Base-by-base conservation (phyloP, 2,329 filamentous ascomycete genomes). In the Alternaria sp. region DNA sequence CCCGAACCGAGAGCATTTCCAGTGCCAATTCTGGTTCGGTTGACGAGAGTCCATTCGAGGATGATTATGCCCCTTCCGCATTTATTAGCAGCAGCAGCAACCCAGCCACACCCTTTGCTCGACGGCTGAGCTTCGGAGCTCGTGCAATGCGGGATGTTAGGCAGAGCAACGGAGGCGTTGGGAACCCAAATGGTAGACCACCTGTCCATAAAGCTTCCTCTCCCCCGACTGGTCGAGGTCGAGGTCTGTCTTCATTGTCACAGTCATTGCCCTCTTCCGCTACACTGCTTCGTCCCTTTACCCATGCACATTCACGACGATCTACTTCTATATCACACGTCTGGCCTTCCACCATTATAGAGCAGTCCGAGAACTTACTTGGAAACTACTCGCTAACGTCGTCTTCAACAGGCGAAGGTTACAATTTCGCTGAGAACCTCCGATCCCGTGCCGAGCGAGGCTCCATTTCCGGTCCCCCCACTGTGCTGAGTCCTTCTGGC, bases 351-450 rank as follows among this genome's bases (percentile, higher is more conserved):
- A 62, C 68, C 51, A 70, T 76, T 57, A 63, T 68, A 63, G 72
- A 73, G 49, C 71, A 75, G 65, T 64, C 73, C 58, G 66, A 74
- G 54, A 63, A 65, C 51, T 58, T 60, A 49, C 61, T 73, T 51
- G 72, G 67, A 57, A 80, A 88, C 80, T 83, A 78, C 78, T 82
- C 85, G 88, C 88, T 90, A 85, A 90, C 88, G 56, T 70, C 66
- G 80, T 81, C 78, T 72, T 79, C 80, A 80, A 80, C 86, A 93
- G 90, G 92, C 84, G 92, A 95, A 85, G 92, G 91, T 78, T 97
- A 96, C 85, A 96, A 96, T 81, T 97, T 94, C 90, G 92, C 92
- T 76, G 94, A 97, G 83, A 93, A 96, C 82, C 88, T 97, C 84
- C 92, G 93, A 79, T 90, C 89, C 73, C 90, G 93, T 76, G 93